These are phyloP conservation scores for Hypoxylon trugodes DNA, from an alignment of 495 filamentous ascomycete genomes.

Conservation along the genomic window DNA sequence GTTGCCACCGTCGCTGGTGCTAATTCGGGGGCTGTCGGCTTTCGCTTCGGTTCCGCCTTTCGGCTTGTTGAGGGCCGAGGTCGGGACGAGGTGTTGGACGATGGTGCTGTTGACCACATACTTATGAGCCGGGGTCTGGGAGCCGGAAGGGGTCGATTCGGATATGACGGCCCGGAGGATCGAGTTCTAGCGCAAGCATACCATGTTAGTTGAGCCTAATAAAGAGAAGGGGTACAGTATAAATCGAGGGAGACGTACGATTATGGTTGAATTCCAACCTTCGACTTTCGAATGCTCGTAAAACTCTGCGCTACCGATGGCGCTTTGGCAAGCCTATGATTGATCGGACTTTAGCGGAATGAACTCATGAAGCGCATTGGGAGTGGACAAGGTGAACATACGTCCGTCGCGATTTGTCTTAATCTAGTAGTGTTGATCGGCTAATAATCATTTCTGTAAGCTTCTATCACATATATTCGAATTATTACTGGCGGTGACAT, in stretches of 20 bases:
- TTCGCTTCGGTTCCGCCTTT: conserved; percentile 50
- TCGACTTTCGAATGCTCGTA: conserved; percentile 86
- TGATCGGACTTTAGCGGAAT: conserved; percentile 34
- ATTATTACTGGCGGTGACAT: conserved; percentile 12
- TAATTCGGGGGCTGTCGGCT: conserved; percentile 44
- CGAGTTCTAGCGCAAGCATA: conserved; percentile 66
- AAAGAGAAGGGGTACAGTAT: not conserved
- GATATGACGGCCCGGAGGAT: conserved; percentile 86
- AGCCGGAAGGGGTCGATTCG: conserved; percentile 71
- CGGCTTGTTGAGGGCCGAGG: conserved; percentile 62
- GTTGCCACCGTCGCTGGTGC: conserved; percentile 52
- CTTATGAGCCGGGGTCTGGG: conserved; percentile 70
- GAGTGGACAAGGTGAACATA: conserved; percentile 54
- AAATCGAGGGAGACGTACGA: conserved; percentile 65
- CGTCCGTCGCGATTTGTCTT: conserved; percentile 82
- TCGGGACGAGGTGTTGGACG: conserved; percentile 82
- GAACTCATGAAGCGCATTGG: not conserved
- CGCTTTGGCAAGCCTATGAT: conserved; percentile 79
- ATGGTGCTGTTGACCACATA: conserved; percentile 97
- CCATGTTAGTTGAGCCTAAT: conserved; percentile 7
- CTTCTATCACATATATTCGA: not conserved
- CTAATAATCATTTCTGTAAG: conserved; percentile 52
- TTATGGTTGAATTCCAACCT: conserved; percentile 89
- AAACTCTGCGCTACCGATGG: conserved; percentile 71
- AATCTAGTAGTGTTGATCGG: conserved; percentile 79